phyloP scores from a whole-genome alignment of 2,329 filamentous ascomycete species.

The Ophiostoma fasciatum region DNA sequence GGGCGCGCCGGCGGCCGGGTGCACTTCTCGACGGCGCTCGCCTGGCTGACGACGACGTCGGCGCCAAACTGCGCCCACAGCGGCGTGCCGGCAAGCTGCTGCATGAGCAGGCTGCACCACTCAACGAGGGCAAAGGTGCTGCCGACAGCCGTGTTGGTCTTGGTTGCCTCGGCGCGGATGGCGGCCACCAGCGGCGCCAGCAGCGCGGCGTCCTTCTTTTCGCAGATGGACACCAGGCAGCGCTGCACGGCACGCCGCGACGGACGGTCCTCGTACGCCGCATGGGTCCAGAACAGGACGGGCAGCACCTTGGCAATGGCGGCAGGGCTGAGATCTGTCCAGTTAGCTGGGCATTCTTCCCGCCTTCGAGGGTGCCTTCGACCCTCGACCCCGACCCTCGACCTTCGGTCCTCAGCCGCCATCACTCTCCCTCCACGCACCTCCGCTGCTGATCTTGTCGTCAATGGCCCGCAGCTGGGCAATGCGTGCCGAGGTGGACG shows the following conservation, averaged over 20 bases:
- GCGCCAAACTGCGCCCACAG: slow-evolving; percentile 50
- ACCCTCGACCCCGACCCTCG: too few relatives aligned
- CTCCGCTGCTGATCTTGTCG: slow-evolving; percentile 38
- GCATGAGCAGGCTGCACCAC: slow-evolving; percentile 72
- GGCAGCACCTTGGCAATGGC: slow-evolving; percentile 44
- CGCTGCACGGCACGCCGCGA: slow-evolving; percentile 72
- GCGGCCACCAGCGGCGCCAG: slow-evolving; percentile 51
- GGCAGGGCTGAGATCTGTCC: slow-evolving; percentile 32
- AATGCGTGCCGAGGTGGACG: slow-evolving; percentile 44
- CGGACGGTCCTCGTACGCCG: slow-evolving; percentile 70
- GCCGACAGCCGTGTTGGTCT: slow-evolving; percentile 59
- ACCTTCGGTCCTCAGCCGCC: too few relatives aligned
- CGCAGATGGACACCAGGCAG: slow-evolving; percentile 55
- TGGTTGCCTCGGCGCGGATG: slow-evolving; percentile 58
- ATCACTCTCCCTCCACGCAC: slow-evolving; percentile 22
- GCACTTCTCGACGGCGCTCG: slow-evolving; percentile 65
- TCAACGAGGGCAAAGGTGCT: slow-evolving; percentile 82
- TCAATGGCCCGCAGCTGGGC: slow-evolving; percentile 39
- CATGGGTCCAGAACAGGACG: slow-evolving; percentile 74
- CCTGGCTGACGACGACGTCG: slow-evolving; percentile 53
- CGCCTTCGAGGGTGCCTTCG: too few relatives aligned
- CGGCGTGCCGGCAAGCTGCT: slow-evolving; percentile 47
- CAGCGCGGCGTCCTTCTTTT: slow-evolving; percentile 38
- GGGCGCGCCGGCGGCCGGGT: slow-evolving; percentile 48
- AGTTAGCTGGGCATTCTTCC: too few relatives aligned